These are phyloP conservation scores for cucumber (Cucumis sativus) DNA, from an alignment of 306 rosid species.

Conservation along the genomic window DNA sequence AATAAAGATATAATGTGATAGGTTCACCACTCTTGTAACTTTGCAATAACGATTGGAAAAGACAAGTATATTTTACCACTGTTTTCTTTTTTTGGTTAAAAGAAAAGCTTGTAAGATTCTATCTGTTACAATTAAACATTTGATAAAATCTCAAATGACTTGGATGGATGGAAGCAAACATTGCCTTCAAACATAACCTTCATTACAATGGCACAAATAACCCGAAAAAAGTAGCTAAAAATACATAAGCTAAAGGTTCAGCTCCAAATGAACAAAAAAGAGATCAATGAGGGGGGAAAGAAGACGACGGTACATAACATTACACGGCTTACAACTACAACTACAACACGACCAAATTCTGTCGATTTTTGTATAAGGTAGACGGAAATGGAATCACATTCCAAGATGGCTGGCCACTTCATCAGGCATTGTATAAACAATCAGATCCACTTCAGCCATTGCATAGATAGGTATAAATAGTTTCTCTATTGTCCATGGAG, in stretches of 20 bases:
- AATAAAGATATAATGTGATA: no score
- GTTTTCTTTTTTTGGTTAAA: no score
- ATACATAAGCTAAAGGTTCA: conserved; percentile 5
- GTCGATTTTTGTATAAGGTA: conserved; percentile 19
- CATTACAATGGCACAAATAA: neutral
- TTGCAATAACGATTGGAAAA: no score
- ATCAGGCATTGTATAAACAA: conserved; percentile 21
- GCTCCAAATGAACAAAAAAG: neutral
- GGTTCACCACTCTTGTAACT: no score
- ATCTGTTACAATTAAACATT: neutral
- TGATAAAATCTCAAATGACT: neutral
- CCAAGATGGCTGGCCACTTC: conserved; percentile 15
- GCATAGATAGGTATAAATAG: conserved; percentile 32
- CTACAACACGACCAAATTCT: conserved; percentile 24
- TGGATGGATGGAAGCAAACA: neutral
- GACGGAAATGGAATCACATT: conserved; percentile 17
- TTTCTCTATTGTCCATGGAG: conserved; percentile 19
- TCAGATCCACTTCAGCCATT: conserved; percentile 31
- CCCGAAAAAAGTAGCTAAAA: neutral
- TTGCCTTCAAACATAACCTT: neutral
- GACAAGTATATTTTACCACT: no score
- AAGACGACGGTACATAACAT: neutral
- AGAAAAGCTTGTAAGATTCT: no score
- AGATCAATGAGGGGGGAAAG: neutral
- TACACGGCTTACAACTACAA: neutral